A percentile compares a stretch with the other conserved stretches of the same genome.
phyloP scores from a whole-genome alignment of 108 stramenopile species.

The Epithemia pelagica region DNA sequence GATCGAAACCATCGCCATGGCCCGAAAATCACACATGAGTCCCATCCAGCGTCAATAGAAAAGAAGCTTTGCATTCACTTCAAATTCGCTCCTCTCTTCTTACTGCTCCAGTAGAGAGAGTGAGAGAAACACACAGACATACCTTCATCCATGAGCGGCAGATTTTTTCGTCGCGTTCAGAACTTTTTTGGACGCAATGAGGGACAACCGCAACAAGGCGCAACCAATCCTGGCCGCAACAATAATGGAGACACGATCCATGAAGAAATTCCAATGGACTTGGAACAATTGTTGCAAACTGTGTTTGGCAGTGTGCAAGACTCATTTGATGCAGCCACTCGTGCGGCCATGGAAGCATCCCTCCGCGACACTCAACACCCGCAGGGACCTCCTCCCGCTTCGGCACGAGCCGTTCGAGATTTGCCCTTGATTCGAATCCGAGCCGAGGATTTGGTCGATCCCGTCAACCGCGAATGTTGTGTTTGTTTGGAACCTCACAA shows the following conservation, averaged over 20 bases:
- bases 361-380: constrained; percentile 42
- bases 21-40: too few species aligned
- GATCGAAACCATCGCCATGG: too few species aligned
- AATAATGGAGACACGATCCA: background rate
- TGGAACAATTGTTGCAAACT: background rate
- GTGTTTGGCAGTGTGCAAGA: background rate
- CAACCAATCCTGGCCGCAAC: background rate
- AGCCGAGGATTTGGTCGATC: constrained; percentile 58
- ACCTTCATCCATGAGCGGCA: background rate
- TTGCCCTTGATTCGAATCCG: constrained; percentile 37
- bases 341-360: constrained; percentile 40
- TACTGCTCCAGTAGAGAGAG: too few species aligned
- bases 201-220: background rate
- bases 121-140: too few species aligned
- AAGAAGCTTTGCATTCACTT: too few species aligned
- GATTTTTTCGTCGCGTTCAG: background rate
- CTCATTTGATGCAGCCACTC: constrained; percentile 2
- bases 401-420: constrained; percentile 15
- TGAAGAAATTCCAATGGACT: too few species aligned
- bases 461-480: constrained; percentile 67
- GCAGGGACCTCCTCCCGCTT: constrained; percentile 28
- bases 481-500: constrained; percentile 64
- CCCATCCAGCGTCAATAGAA: too few species aligned
- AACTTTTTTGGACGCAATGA: background rate
- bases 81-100: too few species aligned